Base-by-base conservation (phyloP, 2,329 filamentous ascomycete genomes). In the Passalora sequoiae region DNA sequence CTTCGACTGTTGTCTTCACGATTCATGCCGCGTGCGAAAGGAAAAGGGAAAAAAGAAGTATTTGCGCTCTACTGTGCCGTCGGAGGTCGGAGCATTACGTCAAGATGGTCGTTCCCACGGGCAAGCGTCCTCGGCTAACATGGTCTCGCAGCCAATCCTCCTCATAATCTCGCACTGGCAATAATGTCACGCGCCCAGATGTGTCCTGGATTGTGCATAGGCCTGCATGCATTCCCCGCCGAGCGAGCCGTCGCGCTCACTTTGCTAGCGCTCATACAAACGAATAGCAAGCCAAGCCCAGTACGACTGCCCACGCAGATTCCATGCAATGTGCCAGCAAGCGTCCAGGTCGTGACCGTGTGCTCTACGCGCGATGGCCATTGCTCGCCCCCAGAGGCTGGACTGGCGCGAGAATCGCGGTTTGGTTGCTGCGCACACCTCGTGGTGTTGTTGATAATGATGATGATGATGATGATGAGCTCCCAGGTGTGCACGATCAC, bases 111-210 rank as follows among this genome's bases (percentile, higher is more conserved):
- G 38, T n/a, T n/a, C n/a, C n/a, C n/a, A n/a, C n/a, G n/a, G n/a
- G n/a, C n/a, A n/a, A n/a, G n/a, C n/a, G n/a, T 37, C 39, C 49
- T 48, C 49, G 49, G 49, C 42, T 51, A 49, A 25, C 30, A 40
- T 36, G 36, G 32, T 22, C 24, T 37, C 41, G 39, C 49, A 43
- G 35, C 33, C 33, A 24, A 36, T 24, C 7, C 20, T 22, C 32
- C 31, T 24, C 33, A 20, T n/a, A 24, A n/a, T 36, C 12, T 16
- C 30, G 30, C 4, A 33, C 30, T 33, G 30, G n/a, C n/a, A n/a
- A n/a, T 28, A 28, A 38, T 29, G 49, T 51, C 48, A 51, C 48
- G 42, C 48, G 47, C 41, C 43, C 44, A 15, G 19, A 20, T 10
- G 38, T 42, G 32, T 33, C 38, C 30, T 42, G 41, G 43, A 40